phyloP scores from a whole-genome alignment of 2,329 filamentous ascomycete species.

The Pleoardoris graminearum region DNA sequence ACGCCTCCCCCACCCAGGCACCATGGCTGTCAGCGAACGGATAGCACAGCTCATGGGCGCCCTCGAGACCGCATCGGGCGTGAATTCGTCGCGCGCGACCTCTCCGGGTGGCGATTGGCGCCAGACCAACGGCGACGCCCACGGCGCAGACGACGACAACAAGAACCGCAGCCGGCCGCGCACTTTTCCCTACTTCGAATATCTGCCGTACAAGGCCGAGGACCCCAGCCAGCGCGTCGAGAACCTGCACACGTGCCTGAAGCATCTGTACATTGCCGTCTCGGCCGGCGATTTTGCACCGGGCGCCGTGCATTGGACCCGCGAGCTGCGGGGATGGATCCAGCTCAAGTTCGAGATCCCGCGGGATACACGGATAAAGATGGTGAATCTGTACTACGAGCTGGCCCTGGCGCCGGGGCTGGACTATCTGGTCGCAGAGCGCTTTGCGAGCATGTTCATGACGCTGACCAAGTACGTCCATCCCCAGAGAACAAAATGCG shows the following conservation, averaged over 20 bases:
- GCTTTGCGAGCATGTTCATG: constrained; percentile 96
- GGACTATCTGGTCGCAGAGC: constrained; percentile 78
- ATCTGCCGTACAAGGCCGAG: constrained; percentile 88
- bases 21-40: constrained; percentile 46
- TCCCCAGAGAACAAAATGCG: not conserved
- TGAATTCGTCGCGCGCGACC: constrained; percentile 81
- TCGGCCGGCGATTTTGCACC: constrained; percentile 92
- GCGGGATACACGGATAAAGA: constrained; percentile 75
- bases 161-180: constrained; percentile 75
- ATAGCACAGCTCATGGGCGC: constrained; percentile 49
- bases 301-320: constrained; percentile 94
- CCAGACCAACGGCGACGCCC: constrained; percentile 55
- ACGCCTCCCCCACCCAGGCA: constrained; percentile 22
- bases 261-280: constrained; percentile 89
- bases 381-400: constrained; percentile 93
- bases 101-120: constrained; percentile 71
- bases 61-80: constrained; percentile 51
- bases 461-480: constrained; percentile 86
- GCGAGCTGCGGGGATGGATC: constrained; percentile 93
- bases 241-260: constrained; percentile 84
- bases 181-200: constrained; percentile 89
- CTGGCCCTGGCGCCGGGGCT: constrained; percentile 87
- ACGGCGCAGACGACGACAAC: constrained; percentile 54
- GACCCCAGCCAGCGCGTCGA: constrained; percentile 74
- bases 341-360: constrained; percentile 97